These are phyloP conservation scores for Agaricales sp. DNA, from an alignment of 1,284 basidiomycete species.

Conservation along the genomic window DNA sequence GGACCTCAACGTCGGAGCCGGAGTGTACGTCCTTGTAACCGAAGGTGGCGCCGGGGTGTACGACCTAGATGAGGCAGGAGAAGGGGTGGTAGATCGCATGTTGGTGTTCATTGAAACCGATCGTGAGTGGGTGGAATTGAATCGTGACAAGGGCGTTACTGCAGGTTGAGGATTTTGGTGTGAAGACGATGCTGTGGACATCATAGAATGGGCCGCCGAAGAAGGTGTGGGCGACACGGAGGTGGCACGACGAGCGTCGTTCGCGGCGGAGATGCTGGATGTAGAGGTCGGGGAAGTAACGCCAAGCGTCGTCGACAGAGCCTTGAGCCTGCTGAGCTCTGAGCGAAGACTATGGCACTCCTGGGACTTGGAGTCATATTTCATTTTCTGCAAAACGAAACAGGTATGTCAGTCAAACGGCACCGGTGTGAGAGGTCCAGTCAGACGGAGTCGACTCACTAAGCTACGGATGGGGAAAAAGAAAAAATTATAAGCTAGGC, in stretches of 20 bases:
- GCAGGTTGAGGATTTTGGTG: not conserved
- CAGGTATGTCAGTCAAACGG: slow-evolving; percentile 15
- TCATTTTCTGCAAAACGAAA: slow-evolving; percentile 33
- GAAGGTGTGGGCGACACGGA: slow-evolving; percentile 14
- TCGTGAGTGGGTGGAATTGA: slow-evolving; percentile 36
- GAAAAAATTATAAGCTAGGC: slow-evolving; percentile 12
- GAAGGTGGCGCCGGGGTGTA: slow-evolving; percentile 20
- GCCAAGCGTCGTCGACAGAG: slow-evolving; percentile 30
- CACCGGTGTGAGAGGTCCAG: slow-evolving; percentile 8
- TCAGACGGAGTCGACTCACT: slow-evolving; percentile 32
- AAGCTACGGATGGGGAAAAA: slow-evolving; percentile 26
- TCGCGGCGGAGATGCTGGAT: slow-evolving; percentile 24
- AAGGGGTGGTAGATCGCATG: slow-evolving; percentile 41
- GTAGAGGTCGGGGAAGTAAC: slow-evolving; percentile 20
- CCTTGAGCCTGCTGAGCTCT: slow-evolving; percentile 49
- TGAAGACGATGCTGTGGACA: slow-evolving; percentile 10
- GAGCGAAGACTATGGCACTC: slow-evolving; percentile 56
- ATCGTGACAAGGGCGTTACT: slow-evolving; percentile 27
- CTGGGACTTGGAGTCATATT: slow-evolving; percentile 56
- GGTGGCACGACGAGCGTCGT: slow-evolving; percentile 24
- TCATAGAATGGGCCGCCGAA: slow-evolving; percentile 24
- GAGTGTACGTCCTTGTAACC: slow-evolving; percentile 26
- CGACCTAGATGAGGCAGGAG: slow-evolving; percentile 22
- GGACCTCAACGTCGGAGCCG: slow-evolving; percentile 20
- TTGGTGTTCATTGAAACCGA: slow-evolving; percentile 35